Percentiles rank a stretch among this genome's conserved stretches.
These are phyloP conservation scores for Penicillium goetzii DNA, from an alignment of 495 filamentous ascomycete genomes.

Conservation along the genomic window DNA sequence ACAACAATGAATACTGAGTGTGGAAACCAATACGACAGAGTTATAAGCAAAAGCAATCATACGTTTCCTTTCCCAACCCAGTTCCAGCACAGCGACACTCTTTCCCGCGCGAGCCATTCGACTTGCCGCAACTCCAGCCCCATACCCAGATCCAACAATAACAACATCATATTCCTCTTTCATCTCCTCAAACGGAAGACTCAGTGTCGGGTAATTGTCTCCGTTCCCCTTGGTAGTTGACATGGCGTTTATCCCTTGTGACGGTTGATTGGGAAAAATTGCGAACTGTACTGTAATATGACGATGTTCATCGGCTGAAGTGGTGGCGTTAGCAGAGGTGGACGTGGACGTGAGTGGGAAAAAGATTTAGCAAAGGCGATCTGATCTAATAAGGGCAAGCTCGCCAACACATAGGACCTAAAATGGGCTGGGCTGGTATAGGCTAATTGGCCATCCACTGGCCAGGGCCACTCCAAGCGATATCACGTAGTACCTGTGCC, in stretches of 20 bases:
- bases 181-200: constrained; percentile 59
- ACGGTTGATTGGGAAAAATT: too few species aligned
- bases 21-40: not conserved
- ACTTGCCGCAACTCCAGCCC: constrained; percentile 66
- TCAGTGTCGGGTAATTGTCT: constrained; percentile 52
- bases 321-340: not conserved
- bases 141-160: constrained; percentile 70
- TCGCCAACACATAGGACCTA: not conserved
- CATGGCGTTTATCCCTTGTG: not conserved
- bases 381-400: not conserved
- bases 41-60: constrained; percentile 12
- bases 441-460: too few species aligned
- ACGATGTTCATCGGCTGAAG: not conserved
- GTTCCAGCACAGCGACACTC: constrained; percentile 64
- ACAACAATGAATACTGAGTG: not conserved
- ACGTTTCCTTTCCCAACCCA: constrained; percentile 65
- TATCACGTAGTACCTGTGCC: not conserved
- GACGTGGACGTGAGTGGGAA: not conserved
- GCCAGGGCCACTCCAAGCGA: not conserved
- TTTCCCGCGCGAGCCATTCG: constrained; percentile 65
- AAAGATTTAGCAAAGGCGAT: not conserved
- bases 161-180: constrained; percentile 63
- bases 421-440: not conserved
- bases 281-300: not conserved
- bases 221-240: not conserved